phyloP scores from a whole-genome alignment of 176 grass and related monocot species.

The Lolium perenne region DNA sequence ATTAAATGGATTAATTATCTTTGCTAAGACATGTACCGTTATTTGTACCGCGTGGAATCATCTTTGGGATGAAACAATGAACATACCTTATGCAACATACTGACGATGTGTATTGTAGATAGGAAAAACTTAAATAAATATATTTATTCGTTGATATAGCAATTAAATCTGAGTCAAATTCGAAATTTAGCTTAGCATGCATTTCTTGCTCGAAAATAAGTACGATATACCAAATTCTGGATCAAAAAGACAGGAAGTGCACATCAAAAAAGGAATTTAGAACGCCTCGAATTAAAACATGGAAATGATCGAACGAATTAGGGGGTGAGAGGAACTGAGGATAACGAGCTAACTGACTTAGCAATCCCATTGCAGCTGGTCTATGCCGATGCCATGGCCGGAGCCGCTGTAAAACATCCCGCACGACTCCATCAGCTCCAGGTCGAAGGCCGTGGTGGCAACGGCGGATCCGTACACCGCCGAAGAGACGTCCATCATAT shows the following conservation, averaged over 20 bases:
- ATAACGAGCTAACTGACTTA: constrained; percentile 62
- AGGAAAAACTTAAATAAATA: constrained; percentile 27
- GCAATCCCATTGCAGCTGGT: constrained; percentile 94
- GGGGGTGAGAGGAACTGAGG: constrained; percentile 29
- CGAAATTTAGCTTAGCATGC: constrained; percentile 40
- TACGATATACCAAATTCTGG: constrained; percentile 24
- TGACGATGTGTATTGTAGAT: background rate
- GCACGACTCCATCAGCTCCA: constrained; percentile 89
- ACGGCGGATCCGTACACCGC: constrained; percentile 43
- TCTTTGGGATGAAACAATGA: constrained; percentile 18
- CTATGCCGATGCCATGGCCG: constrained; percentile 70
- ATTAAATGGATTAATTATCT: background rate
- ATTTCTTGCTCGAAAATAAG: constrained; percentile 41
- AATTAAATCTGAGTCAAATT: constrained; percentile 35
- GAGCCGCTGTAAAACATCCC: constrained; percentile 55
- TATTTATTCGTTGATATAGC: constrained; percentile 30
- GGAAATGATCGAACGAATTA: constrained; percentile 41
- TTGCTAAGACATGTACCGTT: constrained; percentile 9
- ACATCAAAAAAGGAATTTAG: constrained; percentile 41
- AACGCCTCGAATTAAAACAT: constrained; percentile 53
- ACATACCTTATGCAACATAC: background rate
- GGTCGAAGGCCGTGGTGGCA: constrained; percentile 53
- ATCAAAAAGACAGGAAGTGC: constrained; percentile 39
- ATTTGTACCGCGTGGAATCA: background rate
- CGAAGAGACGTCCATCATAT: constrained; percentile 70